Base-by-base conservation (phyloP, 192 early-diverging fungal species). In the Gonapodya sp. region DNA sequence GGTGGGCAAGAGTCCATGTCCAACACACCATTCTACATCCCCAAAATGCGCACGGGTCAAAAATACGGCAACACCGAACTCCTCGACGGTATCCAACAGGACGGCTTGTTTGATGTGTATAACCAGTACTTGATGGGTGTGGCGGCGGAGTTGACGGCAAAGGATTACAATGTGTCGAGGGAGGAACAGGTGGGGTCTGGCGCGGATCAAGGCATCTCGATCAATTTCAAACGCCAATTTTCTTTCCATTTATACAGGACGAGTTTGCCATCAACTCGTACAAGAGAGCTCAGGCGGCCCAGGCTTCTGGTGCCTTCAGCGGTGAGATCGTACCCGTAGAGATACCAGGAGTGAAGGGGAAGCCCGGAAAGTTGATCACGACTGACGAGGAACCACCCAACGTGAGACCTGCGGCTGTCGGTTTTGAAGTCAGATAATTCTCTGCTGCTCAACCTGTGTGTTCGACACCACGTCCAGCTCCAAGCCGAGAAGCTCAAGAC, bases 1-100 rank as follows among this genome's bases (percentile, higher is more conserved):
- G 93, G 89, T 80, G 94, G 94, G 72, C 87, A 89, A 35, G 94
- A 95, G 83, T 93, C 92, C 78, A 95, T 95, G 94, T 91, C 92
- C 83, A 94, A 93, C 81, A 91, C 91, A 35, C 94, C 94, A 30
- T 94, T 92, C 87, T 94, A 94, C 82, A 83, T 94, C 35, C 93
- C 94, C 72, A 91, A 92, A 81, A 89, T 90, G 82, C 92, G 94
- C 77, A 91, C 92, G 80, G 94, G 94, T 64, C 88, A 91, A 81
- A 93, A 92, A 82, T 95, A 93, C 80, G 94, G 94, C 73, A 84
- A 92, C 78, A 85, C 88, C 46, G 87, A 88, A 78, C 85, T 93
- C n/a, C 85, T 94, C 36, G 94, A 95, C 78, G 94, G 93, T 73
- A 82, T 95, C 46, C 91, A 91, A 77, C 88, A 83, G 80, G 94